Evolutionary conservation across 2,329 filamentous ascomycete species (phyloP), one percentile per base, ranked within the genome.

Genomic region (Cercospora zeina): DNA sequence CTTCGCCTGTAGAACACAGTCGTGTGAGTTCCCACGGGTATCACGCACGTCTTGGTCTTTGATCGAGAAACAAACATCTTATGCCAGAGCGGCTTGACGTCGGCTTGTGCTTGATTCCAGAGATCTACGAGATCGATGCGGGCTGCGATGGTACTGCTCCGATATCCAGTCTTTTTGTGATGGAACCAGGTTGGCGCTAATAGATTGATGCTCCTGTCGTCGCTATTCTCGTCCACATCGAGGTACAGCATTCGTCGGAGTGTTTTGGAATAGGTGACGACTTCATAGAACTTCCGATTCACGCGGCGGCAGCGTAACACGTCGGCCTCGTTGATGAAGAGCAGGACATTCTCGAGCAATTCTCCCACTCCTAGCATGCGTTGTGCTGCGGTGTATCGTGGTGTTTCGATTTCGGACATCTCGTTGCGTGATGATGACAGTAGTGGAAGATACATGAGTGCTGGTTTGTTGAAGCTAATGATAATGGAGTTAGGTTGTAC

Each of bases 331-430:
- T 45, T 49, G 9, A 27, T 60, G 31, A 54, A 62, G 56, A 63
- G 16, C 39, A 69, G 37, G 19, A 69, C 66, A 16, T 59, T 34
- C 39, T 69, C 67, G 14, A 65, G 60, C 33, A 69, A 62, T 49
- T 69, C 67, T 27, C 64, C 62, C 19, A 69, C 42, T 7, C 62
- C 65, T 8, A 69, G 61, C 14, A 66, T 64, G 11, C 65, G 62
- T 34, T 56, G 64, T 31, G 64, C 65, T 31, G 65, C 66, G 2
- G 61, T 33, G 49, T 6, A 36, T 51, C 37, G 27, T 14, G 19
- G 49, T 14, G 55, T 53, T n/a, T 36, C 58, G 31, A 51, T 58
- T 27, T 51, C 24, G 16, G 31, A 37, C 21, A 53, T 58, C n/a
- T 19, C 34, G 34, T 56, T 42, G 27, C 49, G 49, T 53, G 49